Evolutionary conservation across 768 basidiomycete species (phyloP), one percentile per base, ranked within the genome.

Genomic region (Lactifluus pinguis): DNA sequence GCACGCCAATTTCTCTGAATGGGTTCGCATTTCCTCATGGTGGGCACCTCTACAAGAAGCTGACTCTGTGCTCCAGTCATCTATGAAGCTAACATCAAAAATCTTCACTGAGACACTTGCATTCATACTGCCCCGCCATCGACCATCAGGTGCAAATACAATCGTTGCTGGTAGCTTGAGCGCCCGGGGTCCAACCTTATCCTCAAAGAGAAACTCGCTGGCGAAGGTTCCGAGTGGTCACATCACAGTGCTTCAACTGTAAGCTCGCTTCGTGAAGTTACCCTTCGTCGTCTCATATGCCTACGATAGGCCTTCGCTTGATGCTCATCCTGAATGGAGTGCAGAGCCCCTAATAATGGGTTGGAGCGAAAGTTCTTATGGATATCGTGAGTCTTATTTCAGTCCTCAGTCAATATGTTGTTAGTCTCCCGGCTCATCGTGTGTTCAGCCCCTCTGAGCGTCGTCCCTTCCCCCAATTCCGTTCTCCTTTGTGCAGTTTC

Each of bases 391-490:
- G 51, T 29, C 29, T 7, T 62, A 19, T 19, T 62, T 38, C 36
- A 29, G 15, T 47, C 4, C n/a, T 2, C 14, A 36, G 29, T 25
- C 25, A 25, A 59, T 49, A 34, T 52, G n/a, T 15, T 38, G 10
- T 42, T 38, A 6, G 39, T 25, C 32, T 52, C 19, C 32, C 7
- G 9, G 13, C 11, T 25, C 48, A n/a, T 39, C 41, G 55, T 45
- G 11, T 56, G 34, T 29, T 15, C 62, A 91, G 88, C 86, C 59
- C 85, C 87, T 4, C 68, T 83, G 30, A 78, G 76, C 61, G 77
- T 80, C 15, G 71, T 72, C 1, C 56, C 78, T 3, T 91, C 89
- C 5, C 87, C 80, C 36, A 89, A 86, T 65, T 72, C 76, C 53
- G 71, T 74, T 11, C 73, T 88, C 44, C 61, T 88, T 9, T 85